Evolutionary conservation across 2,329 filamentous ascomycete species (phyloP), one percentile per base, ranked within the genome.

Genomic region (Stemphylium beticola): DNA sequence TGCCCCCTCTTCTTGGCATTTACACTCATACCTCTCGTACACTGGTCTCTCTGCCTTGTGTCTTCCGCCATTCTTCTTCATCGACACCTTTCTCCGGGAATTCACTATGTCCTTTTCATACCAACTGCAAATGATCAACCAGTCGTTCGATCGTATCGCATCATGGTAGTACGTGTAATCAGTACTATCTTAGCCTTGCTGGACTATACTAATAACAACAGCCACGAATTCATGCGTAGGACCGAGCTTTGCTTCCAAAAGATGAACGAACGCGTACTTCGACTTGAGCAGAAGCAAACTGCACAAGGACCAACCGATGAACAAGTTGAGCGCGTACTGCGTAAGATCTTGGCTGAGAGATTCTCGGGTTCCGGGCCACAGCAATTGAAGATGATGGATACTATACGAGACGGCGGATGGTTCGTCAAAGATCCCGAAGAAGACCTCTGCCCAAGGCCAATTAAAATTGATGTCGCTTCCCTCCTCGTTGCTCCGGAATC

Each of bases 251-350:
- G 64, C 20, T 69, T 74, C 51, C 61, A 58, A 48, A 58, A 66
- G 26, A 33, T 74, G 22, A 64, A 69, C 41, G 53, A 70, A 29
- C 71, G 72, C 12, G 43, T 73, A 12, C 20, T 57, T 9, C 56
- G 53, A 11, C 62, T 74, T 12, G 72, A 74, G 39, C 56, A 65
- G 42, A 66, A 55, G 22, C 65, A 72, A 26, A 41, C 60, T 4
- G 50, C 49, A 40, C 56, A 59, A 22, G 65, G 60, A 3, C 69
- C 65, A 4, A 68, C 57, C 15, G 72, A 74, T 40, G 72, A 73
- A 50, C 72, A 74, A 38, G 61, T 74, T 4, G 72, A 74, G 49
- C 66, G 71, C 40, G 61, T 72, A 2, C 60, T 74, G n/a, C 68
- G 71, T 32, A 74, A 72, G 55, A 74, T 74, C 31, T 53, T 74